Conservation (phyloP, 768 basidiomycete species). For the Vishniacozyma victoriae region DNA sequence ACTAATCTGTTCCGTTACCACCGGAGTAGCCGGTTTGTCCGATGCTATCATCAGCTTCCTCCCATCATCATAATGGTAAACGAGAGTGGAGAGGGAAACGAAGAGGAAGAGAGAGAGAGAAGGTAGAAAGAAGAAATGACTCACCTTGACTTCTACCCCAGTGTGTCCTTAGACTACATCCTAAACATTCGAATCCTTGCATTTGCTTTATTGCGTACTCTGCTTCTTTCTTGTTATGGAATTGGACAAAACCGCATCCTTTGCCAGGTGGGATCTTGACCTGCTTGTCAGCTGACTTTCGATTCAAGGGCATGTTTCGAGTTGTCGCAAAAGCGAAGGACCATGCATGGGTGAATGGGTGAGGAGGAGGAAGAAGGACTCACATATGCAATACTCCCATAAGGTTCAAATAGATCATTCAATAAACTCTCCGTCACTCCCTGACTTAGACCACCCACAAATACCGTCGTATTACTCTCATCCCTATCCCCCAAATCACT, state of each 20-base stretch:
- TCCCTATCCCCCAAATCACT: background rate
- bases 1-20: background rate
- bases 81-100: too few species aligned
- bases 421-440: conserved; percentile 86
- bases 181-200: conserved; percentile 93
- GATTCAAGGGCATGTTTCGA: background rate
- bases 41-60: too few species aligned
- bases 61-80: too few species aligned
- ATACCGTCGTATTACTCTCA: conserved; percentile 72
- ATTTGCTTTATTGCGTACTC: conserved; percentile 90
- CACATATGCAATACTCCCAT: conserved; percentile 88
- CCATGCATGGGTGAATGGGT: background rate
- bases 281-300: conserved; percentile 46
- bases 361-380: background rate
- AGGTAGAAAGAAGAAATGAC: too few species aligned
- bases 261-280: conserved; percentile 96
- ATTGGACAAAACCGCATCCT: conserved; percentile 94
- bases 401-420: conserved; percentile 84
- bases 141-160: conserved; percentile 57
- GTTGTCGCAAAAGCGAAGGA: background rate
- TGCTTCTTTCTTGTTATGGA: conserved; percentile 83
- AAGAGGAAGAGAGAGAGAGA: too few species aligned
- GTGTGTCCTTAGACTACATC: conserved; percentile 80
- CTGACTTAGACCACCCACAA: conserved; percentile 83
- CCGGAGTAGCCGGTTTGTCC: too few species aligned